A percentile compares a stretch with the other conserved stretches of the same genome.
Conservation (phyloP, 495 filamentous ascomycete species). For the Astrothelium subdiscretum region DNA sequence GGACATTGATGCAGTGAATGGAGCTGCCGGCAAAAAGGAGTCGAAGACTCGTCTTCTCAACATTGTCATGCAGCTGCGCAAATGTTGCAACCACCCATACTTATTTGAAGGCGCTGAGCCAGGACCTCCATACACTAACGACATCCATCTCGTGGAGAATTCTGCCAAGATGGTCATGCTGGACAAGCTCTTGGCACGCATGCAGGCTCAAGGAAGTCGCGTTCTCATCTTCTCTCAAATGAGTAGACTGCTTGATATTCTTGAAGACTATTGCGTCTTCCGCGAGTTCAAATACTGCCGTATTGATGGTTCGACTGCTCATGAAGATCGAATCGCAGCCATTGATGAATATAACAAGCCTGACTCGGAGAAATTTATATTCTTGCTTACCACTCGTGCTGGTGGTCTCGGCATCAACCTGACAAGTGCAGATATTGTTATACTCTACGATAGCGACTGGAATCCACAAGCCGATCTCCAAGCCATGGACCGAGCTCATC, state of each 20-base stretch:
- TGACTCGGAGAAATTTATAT: conserved; percentile 92
- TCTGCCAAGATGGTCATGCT: conserved; percentile 96
- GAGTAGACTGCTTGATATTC: conserved; percentile 91
- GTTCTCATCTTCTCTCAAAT: conserved; percentile 99
- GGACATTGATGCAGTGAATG: conserved; percentile 98
- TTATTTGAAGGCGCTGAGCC: conserved; percentile 97
- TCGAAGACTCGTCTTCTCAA: conserved; percentile 99
- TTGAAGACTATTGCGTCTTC: conserved; percentile 98
- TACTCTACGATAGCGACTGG: conserved; percentile 99
- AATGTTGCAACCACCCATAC: conserved; percentile 99
- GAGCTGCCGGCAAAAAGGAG: conserved; percentile 88
- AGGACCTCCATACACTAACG: conserved; percentile 93
- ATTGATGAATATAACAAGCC: conserved; percentile 98
- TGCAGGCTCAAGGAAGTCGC: conserved; percentile 76
- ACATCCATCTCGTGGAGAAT: conserved; percentile 90
- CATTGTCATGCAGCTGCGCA: conserved; percentile 99
- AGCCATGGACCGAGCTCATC: conserved; percentile 96
- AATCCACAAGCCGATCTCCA: conserved; percentile 97
- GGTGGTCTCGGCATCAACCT: conserved; percentile 98
- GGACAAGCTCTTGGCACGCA: conserved; percentile 76
- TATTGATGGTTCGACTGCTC: conserved; percentile 93
- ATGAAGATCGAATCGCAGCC: conserved; percentile 93
- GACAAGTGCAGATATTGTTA: conserved; percentile 88
- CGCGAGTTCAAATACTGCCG: conserved; percentile 90
- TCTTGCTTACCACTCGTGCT: conserved; percentile 92